Percentiles rank a stretch among this genome's conserved stretches.
These are phyloP conservation scores for Ophiostoma fasciatum DNA, from an alignment of 2,329 filamentous ascomycete species.

Conservation along the genomic window DNA sequence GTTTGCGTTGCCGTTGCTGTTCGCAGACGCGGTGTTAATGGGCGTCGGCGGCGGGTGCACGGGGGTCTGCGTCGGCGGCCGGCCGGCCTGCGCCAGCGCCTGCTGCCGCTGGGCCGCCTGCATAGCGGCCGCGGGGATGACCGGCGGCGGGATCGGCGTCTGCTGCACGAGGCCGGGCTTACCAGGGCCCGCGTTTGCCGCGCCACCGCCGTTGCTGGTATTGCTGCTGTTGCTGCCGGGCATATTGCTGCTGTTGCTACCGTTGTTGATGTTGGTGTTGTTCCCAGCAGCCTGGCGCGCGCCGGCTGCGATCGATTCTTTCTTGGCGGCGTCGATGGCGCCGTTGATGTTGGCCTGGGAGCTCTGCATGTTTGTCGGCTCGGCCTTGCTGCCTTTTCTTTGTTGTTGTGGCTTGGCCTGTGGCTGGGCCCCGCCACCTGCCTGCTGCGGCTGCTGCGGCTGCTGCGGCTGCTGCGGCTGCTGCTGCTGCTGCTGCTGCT, in stretches of 20 bases:
- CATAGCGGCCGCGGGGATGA: conserved; percentile 11
- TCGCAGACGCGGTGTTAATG: conserved; percentile 34
- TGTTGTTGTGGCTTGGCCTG: neutral
- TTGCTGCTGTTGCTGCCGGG: too few relatives aligned
- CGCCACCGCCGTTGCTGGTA: too few relatives aligned
- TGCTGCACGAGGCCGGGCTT: conserved; percentile 9
- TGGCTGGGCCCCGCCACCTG: conserved; percentile 2
- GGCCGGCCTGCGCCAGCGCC: conserved; percentile 4
- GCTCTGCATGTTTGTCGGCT: conserved; percentile 18
- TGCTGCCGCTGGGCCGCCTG: neutral
- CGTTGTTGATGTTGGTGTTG: conserved; percentile 3
- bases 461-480: conserved; percentile 4
- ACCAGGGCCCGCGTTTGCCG: too few relatives aligned
- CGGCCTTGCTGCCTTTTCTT: conserved; percentile 16
- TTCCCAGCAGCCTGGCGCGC: conserved; percentile 12
- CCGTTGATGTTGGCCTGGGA: conserved; percentile 26
- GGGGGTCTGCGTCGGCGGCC: conserved; percentile 11
- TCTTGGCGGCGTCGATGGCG: conserved; percentile 31
- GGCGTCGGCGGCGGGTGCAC: conserved; percentile 22
- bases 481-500: conserved; percentile 10
- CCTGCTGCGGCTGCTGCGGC: conserved; percentile 7
- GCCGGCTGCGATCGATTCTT: conserved; percentile 21
- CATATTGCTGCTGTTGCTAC: too few relatives aligned
- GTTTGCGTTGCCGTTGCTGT: too few relatives aligned
- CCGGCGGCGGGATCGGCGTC: conserved; percentile 12